A percentile compares a stretch with the other conserved stretches of the same genome.
Conservation (phyloP, 495 filamentous ascomycete species). For the Tricharina praecox region DNA sequence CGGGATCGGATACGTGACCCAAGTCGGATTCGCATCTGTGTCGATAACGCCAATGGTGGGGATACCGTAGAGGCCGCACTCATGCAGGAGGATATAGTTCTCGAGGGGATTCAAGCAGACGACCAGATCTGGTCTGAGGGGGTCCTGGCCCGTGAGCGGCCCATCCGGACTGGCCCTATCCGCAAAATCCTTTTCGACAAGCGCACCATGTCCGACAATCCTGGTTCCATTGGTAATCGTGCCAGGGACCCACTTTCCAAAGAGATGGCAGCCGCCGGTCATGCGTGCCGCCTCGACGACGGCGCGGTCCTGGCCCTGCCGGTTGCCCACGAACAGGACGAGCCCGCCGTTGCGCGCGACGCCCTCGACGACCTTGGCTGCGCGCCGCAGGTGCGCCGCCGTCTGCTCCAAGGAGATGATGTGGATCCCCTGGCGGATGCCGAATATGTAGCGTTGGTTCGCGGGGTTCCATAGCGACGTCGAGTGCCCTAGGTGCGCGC, state of each 20-base stretch:
- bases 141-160: conserved; percentile 41
- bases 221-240: conserved; percentile 83
- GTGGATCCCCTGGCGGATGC: conserved; percentile 75
- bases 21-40: conserved; percentile 79
- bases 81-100: conserved; percentile 76
- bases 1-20: conserved; percentile 92
- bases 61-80: conserved; percentile 73
- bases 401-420: conserved; percentile 82
- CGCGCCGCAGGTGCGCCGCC: conserved; percentile 72
- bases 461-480: conserved; percentile 89
- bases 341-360: conserved; percentile 68
- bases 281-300: conserved; percentile 70
- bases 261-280: conserved; percentile 68
- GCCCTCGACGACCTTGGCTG: conserved; percentile 73
- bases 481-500: conserved; percentile 77
- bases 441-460: conserved; percentile 89
- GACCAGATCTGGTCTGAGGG: conserved; percentile 74
- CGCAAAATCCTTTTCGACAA: conserved; percentile 37
- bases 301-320: conserved; percentile 54
- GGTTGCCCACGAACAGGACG: conserved; percentile 80
- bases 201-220: conserved; percentile 60
- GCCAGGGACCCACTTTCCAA: conserved; percentile 85
- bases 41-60: conserved; percentile 92
- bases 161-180: conserved; percentile 38
- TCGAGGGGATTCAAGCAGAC: conserved; percentile 83